Evolutionary conservation across 208 protist genomes (phyloP).

Genomic region (Polymyxa betae): DNA sequence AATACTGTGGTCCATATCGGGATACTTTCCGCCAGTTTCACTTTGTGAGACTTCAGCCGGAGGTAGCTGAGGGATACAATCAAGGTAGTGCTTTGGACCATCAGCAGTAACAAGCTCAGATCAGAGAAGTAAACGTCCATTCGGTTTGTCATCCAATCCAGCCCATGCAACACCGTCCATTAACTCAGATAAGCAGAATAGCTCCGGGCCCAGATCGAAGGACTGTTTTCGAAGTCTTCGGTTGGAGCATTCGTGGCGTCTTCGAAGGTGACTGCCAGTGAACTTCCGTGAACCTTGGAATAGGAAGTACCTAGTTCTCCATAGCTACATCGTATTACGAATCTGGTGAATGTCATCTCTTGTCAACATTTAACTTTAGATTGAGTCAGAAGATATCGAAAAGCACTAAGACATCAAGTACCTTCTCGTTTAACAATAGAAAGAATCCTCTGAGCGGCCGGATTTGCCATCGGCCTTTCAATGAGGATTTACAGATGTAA

Average conservation of each 20-base stretch:
- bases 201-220: slow-evolving; percentile 84
- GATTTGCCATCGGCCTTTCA: too few relatives aligned
- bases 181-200: slow-evolving; percentile 73
- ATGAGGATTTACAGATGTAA: background rate
- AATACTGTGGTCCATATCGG: background rate
- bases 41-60: background rate
- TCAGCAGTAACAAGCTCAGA: slow-evolving; percentile 66
- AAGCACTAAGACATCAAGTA: background rate
- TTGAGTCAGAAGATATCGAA: background rate
- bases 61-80: slow-evolving; percentile 37
- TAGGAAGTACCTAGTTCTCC: slow-evolving; percentile 72
- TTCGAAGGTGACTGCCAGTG: background rate
- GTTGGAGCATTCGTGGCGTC: slow-evolving; percentile 41
- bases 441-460: slow-evolving; percentile 82
- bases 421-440: slow-evolving; percentile 81
- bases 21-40: background rate
- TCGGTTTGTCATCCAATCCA: slow-evolving; percentile 15
- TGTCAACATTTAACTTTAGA: slow-evolving; percentile 73
- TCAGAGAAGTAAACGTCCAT: slow-evolving; percentile 69
- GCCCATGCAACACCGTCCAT: background rate
- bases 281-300: too few relatives aligned
- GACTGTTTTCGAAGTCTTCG: slow-evolving; percentile 87
- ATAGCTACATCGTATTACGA: slow-evolving; percentile 92
- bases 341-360: slow-evolving; percentile 93
- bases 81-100: slow-evolving; percentile 69